Base-by-base conservation (phyloP, 257 asterid species). In the Solanum megistacrolobum region DNA sequence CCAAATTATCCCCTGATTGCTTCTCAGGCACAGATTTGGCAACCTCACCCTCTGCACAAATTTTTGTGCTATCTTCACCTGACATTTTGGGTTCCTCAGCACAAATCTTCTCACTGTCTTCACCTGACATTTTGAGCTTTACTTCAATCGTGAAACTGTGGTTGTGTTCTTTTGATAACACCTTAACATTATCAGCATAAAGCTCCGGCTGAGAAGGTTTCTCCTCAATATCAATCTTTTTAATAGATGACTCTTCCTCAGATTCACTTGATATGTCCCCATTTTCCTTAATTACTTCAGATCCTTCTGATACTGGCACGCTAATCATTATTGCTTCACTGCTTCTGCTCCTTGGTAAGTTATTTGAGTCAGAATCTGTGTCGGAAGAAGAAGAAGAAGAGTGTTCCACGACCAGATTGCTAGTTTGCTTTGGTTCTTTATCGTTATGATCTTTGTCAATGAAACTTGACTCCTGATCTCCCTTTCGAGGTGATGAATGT, bases 321-420 rank as follows among this genome's bases (percentile, higher is more conserved):
- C 92, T 88, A 34, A 90, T 86, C 23, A 89, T 87, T 35, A 92
- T 88, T 5, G 91, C 93, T 58, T 36, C 89, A 90, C 94, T 92
- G 83, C 92, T 94, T 72, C n/a, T 89, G 92, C 94, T 91, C 69
- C 95, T 91, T 23, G 88, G 55, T n/a, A 89, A 68, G 34, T 89
- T 73, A 20, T 62, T 79, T 4, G 89, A 52, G 85, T 87, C 92
- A 1, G 55, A 82, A 14, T 90, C 92, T 38, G 90, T 81, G 18
- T 90, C 94, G 10, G 92, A 89, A 25, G 94, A 91, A 90, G 60
- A 91, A 90, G 60, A 39, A 90, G 60, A 39, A 83, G 88, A 82
- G 21, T 82, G 85, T 48, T 82, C 85, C 9, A 5, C 7, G 8
- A 29, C 65, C n/a, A 43, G 25, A 82, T 82, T 48, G 41, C 23